A percentile compares a stretch with the other conserved stretches of the same genome.
Evolutionary conservation across 176 grass and related monocot species (phyloP).

Genomic region (Lolium perenne): DNA sequence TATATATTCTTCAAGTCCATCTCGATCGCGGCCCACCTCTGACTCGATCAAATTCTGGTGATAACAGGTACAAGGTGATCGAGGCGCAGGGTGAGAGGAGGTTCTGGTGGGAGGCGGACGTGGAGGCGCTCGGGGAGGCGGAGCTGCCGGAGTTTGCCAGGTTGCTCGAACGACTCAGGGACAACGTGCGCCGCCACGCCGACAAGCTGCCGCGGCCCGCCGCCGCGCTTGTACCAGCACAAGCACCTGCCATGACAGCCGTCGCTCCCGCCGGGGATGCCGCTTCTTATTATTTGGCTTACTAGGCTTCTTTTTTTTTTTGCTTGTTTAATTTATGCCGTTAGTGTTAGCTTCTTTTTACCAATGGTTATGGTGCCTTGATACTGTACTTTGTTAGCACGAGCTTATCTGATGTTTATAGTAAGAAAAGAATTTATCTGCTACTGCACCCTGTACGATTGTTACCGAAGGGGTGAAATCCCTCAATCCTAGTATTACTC

Average conservation of each 20-base stretch:
- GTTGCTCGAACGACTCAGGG: not conserved
- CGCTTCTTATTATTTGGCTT: not conserved
- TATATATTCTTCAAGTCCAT: no score
- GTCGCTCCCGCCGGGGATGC: not conserved
- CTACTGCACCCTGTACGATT: not conserved
- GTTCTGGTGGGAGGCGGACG: not conserved
- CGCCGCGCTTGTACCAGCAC: not conserved
- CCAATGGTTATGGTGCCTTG: not conserved
- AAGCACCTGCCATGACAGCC: not conserved
- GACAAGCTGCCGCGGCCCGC: not conserved
- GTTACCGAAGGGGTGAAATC: no score
- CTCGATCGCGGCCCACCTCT: no score
- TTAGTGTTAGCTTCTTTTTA: not conserved
- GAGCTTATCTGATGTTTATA: not conserved
- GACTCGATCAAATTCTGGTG: no score
- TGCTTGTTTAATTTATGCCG: not conserved
- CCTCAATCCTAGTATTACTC: not conserved
- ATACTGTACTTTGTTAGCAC: not conserved
- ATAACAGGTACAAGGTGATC: not conserved
- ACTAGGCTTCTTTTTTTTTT: not conserved
- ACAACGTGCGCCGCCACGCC: not conserved
- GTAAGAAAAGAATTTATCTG: not conserved
- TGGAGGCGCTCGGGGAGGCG: not conserved
- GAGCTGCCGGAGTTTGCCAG: not conserved
- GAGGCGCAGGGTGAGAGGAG: not conserved